phyloP scores from a whole-genome alignment of 2,329 filamentous ascomycete genomes.

The Alternaria angustiovoidea region DNA sequence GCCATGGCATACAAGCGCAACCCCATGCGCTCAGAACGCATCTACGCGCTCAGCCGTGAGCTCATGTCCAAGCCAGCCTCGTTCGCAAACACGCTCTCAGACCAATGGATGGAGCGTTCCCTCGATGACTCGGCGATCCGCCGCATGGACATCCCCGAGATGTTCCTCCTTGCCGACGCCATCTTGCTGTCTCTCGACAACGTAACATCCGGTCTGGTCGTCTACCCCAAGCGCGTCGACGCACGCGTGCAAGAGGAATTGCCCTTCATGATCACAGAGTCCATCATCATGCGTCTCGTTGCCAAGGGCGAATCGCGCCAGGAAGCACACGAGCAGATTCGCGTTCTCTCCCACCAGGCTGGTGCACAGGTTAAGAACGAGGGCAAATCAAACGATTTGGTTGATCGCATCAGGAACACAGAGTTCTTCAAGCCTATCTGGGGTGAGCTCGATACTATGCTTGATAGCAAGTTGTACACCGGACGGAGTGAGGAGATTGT shows the following conservation, averaged over 20 bases:
- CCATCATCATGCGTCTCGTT: conserved; percentile 70
- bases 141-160: conserved; percentile 60
- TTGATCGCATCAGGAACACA: conserved; percentile 76
- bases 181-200: conserved; percentile 74
- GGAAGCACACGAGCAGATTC: conserved; percentile 87
- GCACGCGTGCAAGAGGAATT: conserved; percentile 74
- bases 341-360: conserved; percentile 79
- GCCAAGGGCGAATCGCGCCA: conserved; percentile 76
- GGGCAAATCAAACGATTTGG: conserved; percentile 80
- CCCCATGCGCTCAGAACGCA: conserved; percentile 66
- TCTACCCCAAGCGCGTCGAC: conserved; percentile 77
- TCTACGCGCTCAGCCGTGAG: conserved; percentile 66
- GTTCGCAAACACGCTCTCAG: conserved; percentile 68
- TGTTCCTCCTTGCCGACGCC: conserved; percentile 60
- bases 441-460: conserved; percentile 71
- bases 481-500: conserved; percentile 57
- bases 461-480: conserved; percentile 69
- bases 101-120: conserved; percentile 81
- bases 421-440: conserved; percentile 78
- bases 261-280: conserved; percentile 82
- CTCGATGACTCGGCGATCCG: conserved; percentile 80
- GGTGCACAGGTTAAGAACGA: conserved; percentile 73
- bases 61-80: conserved; percentile 64
- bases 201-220: conserved; percentile 75
- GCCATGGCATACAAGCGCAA: conserved; percentile 72